phyloP scores from a whole-genome alignment of 2,329 filamentous ascomycete genomes.

The Dothistroma septosporum region DNA sequence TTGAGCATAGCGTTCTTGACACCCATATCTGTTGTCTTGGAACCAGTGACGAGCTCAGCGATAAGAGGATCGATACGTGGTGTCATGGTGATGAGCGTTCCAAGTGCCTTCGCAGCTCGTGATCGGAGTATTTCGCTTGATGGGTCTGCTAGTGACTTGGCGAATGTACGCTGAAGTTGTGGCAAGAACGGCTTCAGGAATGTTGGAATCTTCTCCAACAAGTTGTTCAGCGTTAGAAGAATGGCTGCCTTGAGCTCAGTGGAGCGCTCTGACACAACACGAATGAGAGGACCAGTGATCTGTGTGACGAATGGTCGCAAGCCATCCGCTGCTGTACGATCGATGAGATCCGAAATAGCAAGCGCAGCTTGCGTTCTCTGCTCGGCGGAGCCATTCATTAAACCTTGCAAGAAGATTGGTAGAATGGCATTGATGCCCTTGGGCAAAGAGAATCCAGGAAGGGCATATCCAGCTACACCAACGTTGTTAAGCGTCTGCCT shows the following conservation, averaged over 20 bases:
- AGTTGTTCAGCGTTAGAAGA: constrained; percentile 85
- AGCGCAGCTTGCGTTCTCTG: constrained; percentile 88
- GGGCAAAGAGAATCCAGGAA: constrained; percentile 82
- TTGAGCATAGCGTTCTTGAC: constrained; percentile 96
- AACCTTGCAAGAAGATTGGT: constrained; percentile 93
- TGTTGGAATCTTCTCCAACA: constrained; percentile 92
- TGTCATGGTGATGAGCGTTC: constrained; percentile 91
- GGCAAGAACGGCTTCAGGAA: constrained; percentile 96
- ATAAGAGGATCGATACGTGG: constrained; percentile 94
- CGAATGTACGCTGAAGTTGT: constrained; percentile 93
- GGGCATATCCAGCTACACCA: constrained; percentile 76
- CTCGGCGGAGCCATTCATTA: constrained; percentile 93
- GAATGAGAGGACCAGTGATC: constrained; percentile 94
- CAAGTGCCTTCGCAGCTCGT: constrained; percentile 86
- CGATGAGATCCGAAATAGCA: constrained; percentile 92
- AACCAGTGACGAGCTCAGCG: constrained; percentile 86
- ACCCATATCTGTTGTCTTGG: constrained; percentile 80
- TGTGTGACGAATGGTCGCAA: constrained; percentile 94
- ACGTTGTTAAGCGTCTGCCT: constrained; percentile 82
- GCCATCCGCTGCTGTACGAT: constrained; percentile 80
- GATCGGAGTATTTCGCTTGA: constrained; percentile 83
- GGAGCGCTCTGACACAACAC: constrained; percentile 93
- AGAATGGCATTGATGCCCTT: constrained; percentile 97
- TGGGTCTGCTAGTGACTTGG: constrained; percentile 88
- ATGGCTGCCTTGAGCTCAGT: constrained; percentile 96